Percentiles rank a stretch among this genome's conserved stretches.
These are phyloP conservation scores for Tirmania nivea DNA, from an alignment of 495 filamentous ascomycete species.

Conservation along the genomic window DNA sequence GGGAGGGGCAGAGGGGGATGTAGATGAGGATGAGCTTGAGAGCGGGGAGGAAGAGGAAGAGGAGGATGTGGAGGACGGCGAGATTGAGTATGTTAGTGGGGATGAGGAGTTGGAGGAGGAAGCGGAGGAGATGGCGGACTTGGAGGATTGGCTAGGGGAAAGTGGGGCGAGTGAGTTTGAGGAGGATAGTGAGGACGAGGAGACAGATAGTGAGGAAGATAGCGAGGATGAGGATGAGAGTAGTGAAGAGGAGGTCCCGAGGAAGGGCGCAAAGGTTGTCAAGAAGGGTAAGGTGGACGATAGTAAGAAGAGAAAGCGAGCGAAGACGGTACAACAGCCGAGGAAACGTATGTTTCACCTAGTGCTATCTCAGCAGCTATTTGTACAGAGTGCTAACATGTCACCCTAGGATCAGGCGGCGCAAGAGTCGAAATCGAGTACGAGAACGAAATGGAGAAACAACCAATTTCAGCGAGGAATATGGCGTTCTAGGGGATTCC, in stretches of 20 bases:
- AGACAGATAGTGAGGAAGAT: conserved; percentile 14
- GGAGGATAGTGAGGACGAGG: conserved; percentile 22
- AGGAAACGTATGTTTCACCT: conserved; percentile 20
- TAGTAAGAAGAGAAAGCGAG: conserved; percentile 27
- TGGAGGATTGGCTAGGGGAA: conserved; percentile 52
- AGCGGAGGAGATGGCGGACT: conserved; percentile 41
- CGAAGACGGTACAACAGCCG: conserved; percentile 20
- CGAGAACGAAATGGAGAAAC: conserved; percentile 24
- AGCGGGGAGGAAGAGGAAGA: conserved; percentile 61
- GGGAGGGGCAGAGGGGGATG: conserved; percentile 65
- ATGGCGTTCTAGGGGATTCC: background rate
- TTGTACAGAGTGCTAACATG: background rate
- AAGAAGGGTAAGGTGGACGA: conserved; percentile 21
- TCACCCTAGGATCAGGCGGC: conserved; percentile 7
- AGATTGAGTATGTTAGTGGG: conserved; percentile 66
- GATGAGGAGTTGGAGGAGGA: conserved; percentile 36
- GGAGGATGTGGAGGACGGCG: conserved; percentile 42
- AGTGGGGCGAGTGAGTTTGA: conserved; percentile 31
- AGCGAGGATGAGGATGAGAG: conserved; percentile 27
- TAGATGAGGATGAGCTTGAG: conserved; percentile 65
- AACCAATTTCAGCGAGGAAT: background rate
- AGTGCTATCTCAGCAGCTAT: background rate
- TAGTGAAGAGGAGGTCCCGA: conserved; percentile 10
- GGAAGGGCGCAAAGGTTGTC: conserved; percentile 14
- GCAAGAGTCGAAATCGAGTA: conserved; percentile 31